Percentiles rank a stretch among this genome's conserved stretches.
These are phyloP conservation scores for Sphaerostilbella broomeana DNA, from an alignment of 2,329 filamentous ascomycete genomes.

Conservation along the genomic window DNA sequence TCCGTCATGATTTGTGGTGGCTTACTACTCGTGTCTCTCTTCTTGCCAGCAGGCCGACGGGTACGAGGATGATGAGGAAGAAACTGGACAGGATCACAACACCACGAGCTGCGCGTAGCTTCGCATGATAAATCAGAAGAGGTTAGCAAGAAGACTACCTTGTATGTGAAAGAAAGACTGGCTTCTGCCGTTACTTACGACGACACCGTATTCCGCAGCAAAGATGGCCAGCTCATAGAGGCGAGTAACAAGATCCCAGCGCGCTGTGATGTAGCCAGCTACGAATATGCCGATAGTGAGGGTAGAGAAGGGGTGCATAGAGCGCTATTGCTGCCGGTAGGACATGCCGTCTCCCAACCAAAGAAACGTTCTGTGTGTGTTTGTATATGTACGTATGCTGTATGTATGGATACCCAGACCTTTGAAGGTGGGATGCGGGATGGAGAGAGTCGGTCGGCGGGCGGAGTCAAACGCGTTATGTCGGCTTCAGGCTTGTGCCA, in stretches of 20 bases:
- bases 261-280: conserved; percentile 97
- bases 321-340: conserved; percentile 38
- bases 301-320: conserved; percentile 97
- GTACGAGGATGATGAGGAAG: conserved; percentile 78
- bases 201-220: conserved; percentile 97
- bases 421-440: background rate
- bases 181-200: conserved; percentile 51
- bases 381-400: no score
- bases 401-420: background rate
- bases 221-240: conserved; percentile 96
- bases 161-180: background rate
- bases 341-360: conserved; percentile 35
- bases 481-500: background rate
- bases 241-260: conserved; percentile 96
- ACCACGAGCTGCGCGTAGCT: conserved; percentile 81
- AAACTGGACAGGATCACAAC: conserved; percentile 75
- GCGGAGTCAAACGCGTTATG: conserved; percentile 5
- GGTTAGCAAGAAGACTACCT: conserved; percentile 1
- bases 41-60: conserved; percentile 74
- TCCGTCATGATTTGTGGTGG: conserved; percentile 3
- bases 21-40: conserved; percentile 75
- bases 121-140: conserved; percentile 7
- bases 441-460: background rate
- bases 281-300: conserved; percentile 97
- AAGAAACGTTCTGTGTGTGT: conserved; percentile 4